Evolutionary conservation across 108 stramenopile genomes (phyloP).

Genomic region (Discostella pseudostelligera): DNA sequence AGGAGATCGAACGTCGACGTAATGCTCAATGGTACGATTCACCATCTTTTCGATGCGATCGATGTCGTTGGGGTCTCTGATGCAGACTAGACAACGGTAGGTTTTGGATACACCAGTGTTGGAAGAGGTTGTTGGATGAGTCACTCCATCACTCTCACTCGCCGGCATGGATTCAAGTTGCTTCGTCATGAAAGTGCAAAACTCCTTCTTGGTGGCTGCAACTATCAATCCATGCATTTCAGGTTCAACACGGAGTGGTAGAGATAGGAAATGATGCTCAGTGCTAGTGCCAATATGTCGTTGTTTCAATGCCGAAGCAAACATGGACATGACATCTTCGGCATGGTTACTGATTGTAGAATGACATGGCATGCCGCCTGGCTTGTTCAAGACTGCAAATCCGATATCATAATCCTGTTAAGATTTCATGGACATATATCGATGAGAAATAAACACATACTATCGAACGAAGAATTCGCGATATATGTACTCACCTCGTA

Average conservation of each 20-base stretch:
- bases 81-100: slow-evolving; percentile 47
- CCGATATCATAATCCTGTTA: too few species aligned
- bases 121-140: neutral
- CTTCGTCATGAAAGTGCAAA: slow-evolving; percentile 37
- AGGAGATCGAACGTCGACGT: slow-evolving; percentile 38
- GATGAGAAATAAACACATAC: too few species aligned
- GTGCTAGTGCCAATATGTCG: slow-evolving; percentile 15
- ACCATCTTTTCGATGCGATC: slow-evolving; percentile 41
- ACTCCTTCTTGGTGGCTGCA: slow-evolving; percentile 42
- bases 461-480: too few species aligned
- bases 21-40: slow-evolving; percentile 31
- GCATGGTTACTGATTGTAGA: too few species aligned
- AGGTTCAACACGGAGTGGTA: slow-evolving; percentile 46
- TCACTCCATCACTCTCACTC: too few species aligned
- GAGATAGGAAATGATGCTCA: slow-evolving; percentile 22
- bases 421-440: too few species aligned
- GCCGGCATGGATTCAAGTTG: slow-evolving; percentile 19
- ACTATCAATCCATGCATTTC: slow-evolving; percentile 43
- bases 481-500: slow-evolving; percentile 43
- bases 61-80: slow-evolving; percentile 44
- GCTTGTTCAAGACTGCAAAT: too few species aligned
- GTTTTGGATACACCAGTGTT: slow-evolving; percentile 18
- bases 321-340: too few species aligned
- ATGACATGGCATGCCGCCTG: too few species aligned
- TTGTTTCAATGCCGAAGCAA: too few species aligned